These are phyloP conservation scores for Phialophora tarda DNA, from an alignment of 2,329 filamentous ascomycete genomes.

Conservation along the genomic window DNA sequence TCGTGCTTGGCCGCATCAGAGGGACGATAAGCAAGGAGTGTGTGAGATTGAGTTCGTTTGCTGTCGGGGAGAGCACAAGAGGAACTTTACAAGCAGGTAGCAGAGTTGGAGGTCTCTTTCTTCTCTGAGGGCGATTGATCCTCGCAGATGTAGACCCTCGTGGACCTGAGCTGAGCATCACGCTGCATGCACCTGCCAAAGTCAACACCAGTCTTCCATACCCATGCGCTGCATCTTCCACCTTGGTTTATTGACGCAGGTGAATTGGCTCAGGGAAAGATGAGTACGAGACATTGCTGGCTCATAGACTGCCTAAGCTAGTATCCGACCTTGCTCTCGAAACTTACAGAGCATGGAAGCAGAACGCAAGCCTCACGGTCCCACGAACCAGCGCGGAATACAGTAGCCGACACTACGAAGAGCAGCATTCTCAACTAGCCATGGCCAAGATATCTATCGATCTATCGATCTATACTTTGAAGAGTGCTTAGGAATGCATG, in stretches of 20 bases:
- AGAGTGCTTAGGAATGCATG: too few species aligned
- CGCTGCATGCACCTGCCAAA: neutral
- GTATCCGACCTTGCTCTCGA: neutral
- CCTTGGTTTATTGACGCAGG: neutral
- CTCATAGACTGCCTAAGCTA: neutral
- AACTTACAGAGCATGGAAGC: neutral
- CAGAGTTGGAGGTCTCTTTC: neutral
- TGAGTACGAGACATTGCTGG: neutral
- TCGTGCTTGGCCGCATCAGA: constrained; percentile 29
- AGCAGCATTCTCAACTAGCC: too few species aligned
- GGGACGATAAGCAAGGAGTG: constrained; percentile 30
- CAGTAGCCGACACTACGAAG: too few species aligned
- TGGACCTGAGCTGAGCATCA: neutral
- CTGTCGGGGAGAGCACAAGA: constrained; percentile 26
- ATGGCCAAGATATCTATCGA: too few species aligned
- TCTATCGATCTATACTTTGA: too few species aligned
- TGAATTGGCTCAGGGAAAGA: neutral
- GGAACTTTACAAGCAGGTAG: constrained; percentile 21
- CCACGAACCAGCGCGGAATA: too few species aligned
- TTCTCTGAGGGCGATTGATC: neutral
- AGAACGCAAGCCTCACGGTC: neutral
- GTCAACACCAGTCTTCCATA: neutral
- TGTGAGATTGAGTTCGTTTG: constrained; percentile 27
- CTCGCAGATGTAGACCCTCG: neutral
- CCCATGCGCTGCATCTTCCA: neutral